Conservation (phyloP, 257 asterid genomes). For the Solanum lignicaule region DNA sequence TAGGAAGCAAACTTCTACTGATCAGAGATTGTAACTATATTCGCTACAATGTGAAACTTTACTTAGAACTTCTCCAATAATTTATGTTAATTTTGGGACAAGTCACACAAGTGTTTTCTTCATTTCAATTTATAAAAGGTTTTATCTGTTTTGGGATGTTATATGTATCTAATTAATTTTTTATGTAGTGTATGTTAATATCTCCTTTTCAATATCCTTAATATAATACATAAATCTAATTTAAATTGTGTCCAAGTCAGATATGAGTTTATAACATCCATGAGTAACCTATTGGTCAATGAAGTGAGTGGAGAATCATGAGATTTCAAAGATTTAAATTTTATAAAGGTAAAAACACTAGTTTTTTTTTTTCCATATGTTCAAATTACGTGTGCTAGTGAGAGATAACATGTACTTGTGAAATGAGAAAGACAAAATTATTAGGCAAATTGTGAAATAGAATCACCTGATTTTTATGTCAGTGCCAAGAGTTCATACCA, state of each 20-base stretch:
- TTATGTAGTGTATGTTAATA: background rate
- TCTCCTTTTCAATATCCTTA: background rate
- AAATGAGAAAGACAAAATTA: background rate
- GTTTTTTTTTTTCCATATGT: background rate
- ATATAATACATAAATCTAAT: background rate
- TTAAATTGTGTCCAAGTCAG: background rate
- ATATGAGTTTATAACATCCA: background rate
- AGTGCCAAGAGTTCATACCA: background rate
- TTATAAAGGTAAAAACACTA: background rate
- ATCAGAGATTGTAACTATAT: background rate
- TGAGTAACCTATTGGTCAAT: background rate
- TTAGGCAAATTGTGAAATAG: background rate
- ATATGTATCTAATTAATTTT: background rate
- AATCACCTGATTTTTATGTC: background rate
- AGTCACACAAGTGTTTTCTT: background rate
- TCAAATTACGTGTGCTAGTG: background rate
- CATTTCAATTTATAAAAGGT: background rate
- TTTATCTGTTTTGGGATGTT: background rate
- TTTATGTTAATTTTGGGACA: background rate
- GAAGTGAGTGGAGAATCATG: background rate
- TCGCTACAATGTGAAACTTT: background rate
- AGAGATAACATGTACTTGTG: background rate
- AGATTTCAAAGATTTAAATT: no score
- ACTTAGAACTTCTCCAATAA: background rate
- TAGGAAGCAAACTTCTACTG: background rate